phyloP scores from a whole-genome alignment of 164 flowering plant species.

The Tinospora cordifolia region DNA sequence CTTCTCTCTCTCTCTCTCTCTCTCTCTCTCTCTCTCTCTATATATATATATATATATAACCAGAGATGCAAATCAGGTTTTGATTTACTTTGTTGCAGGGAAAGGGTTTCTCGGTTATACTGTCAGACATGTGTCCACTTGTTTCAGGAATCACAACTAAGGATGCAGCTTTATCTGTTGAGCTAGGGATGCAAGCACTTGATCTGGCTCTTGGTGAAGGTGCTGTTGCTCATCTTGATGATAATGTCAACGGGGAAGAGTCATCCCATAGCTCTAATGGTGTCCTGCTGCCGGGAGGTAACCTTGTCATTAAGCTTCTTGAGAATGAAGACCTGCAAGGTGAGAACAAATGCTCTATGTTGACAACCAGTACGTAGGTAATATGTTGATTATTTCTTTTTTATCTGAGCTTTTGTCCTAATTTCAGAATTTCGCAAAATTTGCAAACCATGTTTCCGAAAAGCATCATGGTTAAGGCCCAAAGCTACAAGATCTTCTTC shows the following conservation, averaged over 20 bases:
- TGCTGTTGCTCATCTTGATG: slow-evolving; percentile 21
- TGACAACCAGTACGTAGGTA: background rate
- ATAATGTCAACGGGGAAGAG: slow-evolving; percentile 17
- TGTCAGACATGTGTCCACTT: slow-evolving; percentile 92
- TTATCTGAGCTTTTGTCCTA: slow-evolving; percentile 11
- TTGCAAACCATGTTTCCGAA: slow-evolving; percentile 70
- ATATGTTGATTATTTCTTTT: background rate
- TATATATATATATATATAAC: background rate
- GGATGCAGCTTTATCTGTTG: slow-evolving; percentile 78
- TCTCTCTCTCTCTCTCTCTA: no score
- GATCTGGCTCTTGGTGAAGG: slow-evolving; percentile 64
- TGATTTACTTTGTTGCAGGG: slow-evolving; percentile 34
- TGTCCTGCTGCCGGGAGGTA: slow-evolving; percentile 59
- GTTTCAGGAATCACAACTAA: slow-evolving; percentile 80
- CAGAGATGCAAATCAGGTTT: background rate
- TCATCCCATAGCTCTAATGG: slow-evolving; percentile 26
- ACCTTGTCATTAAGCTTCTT: slow-evolving; percentile 80
- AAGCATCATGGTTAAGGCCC: slow-evolving; percentile 84
- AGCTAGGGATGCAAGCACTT: slow-evolving; percentile 80
- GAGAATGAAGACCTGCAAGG: slow-evolving; percentile 83
- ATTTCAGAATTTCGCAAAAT: slow-evolving; percentile 49
- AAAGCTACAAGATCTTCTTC: slow-evolving; percentile 91
- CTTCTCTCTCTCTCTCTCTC: no score
- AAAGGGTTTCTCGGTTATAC: slow-evolving; percentile 74
- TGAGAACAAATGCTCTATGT: slow-evolving; percentile 14